Evolutionary conservation across 371 early-diverging fungal genomes (phyloP), one percentile per base, ranked within the genome.

Genomic region (Funneliformis caledonium): DNA sequence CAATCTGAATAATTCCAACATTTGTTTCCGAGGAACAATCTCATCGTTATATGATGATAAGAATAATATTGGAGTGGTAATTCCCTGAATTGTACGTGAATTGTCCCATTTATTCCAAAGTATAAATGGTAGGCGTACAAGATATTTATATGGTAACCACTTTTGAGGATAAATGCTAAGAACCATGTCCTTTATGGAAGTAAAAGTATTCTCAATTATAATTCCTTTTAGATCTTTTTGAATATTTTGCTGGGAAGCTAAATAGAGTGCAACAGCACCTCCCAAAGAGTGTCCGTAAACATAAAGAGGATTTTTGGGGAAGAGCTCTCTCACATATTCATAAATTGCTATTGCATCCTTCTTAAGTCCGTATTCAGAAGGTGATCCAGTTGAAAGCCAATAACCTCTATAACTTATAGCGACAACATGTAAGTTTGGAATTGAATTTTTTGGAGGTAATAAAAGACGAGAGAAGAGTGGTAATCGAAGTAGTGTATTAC

Each of bases 221-320:
- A 87, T 22, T 4, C 87, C 86, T 22, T 52, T 80, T 3, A 86
- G 52, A 59, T 52, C 52, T 62, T 37, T 12, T 65, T 33, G 70
- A 56, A 43, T 47, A 2, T 65, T 26, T 52, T 52, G 52, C 7
- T 70, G 64, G 16, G 77, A 56, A 14, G 81, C 94, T 70, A 94
- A 85, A 83, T 97, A 91, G 83, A 98, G 95, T 10, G 98, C 96
- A 11, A 97, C 98, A 6, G 99, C 99, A 26, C 98, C 99, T 64
- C 99, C 99, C 76, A 98, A 93, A n/a, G 96, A 96, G 84, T 98
- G 98, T 0, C 99, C 99, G 85, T 93, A 98, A 2, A 96, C 91
- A 50, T 97, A 87, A 45, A 98, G 84, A 0, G 85, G 83, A 50
- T 80, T 60, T 19, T 37, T 45, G 11, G 84, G 82, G 62, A 59